Evolutionary conservation across 495 filamentous ascomycete genomes (phyloP).

Genomic region (Cairneyella variabilis): DNA sequence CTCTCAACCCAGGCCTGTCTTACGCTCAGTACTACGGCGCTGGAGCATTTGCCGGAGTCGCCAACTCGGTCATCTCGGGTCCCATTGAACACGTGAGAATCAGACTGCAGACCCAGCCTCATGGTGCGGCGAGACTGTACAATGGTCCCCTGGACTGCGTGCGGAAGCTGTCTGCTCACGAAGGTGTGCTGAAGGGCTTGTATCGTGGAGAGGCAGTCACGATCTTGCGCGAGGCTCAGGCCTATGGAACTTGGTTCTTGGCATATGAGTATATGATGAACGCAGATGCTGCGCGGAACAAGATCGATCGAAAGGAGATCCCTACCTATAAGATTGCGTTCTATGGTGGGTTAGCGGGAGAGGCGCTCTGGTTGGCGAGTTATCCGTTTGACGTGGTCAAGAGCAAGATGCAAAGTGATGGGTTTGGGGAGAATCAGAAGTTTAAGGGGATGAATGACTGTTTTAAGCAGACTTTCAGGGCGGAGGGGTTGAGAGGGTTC

Average conservation of each 20-base stretch:
- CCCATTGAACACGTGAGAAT: constrained; percentile 98
- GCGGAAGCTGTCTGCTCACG: constrained; percentile 66
- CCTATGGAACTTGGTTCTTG: constrained; percentile 94
- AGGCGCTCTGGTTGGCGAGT: constrained; percentile 86
- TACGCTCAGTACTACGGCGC: constrained; percentile 87
- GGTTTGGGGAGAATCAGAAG: constrained; percentile 59
- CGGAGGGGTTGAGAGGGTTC: constrained; percentile 79
- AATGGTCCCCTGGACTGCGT: constrained; percentile 85
- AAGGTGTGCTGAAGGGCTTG: constrained; percentile 63
- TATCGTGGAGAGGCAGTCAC: constrained; percentile 89
- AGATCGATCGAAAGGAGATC: constrained; percentile 69
- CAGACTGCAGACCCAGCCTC: constrained; percentile 94
- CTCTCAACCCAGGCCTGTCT: constrained; percentile 46
- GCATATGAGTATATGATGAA: constrained; percentile 97
- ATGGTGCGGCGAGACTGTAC: constrained; percentile 76
- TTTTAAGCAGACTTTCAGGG: constrained; percentile 75
- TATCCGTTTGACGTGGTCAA: constrained; percentile 98
- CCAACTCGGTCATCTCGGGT: constrained; percentile 82
- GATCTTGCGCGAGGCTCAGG: constrained; percentile 82
- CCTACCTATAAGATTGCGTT: constrained; percentile 80
- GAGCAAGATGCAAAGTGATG: constrained; percentile 99
- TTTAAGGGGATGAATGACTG: constrained; percentile 86
- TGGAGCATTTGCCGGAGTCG: constrained; percentile 87
- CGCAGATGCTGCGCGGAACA: constrained; percentile 71
- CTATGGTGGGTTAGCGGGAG: constrained; percentile 91